These are phyloP conservation scores for Escovopsis sp. DNA, from an alignment of 2,329 filamentous ascomycete species.

Conservation along the genomic window DNA sequence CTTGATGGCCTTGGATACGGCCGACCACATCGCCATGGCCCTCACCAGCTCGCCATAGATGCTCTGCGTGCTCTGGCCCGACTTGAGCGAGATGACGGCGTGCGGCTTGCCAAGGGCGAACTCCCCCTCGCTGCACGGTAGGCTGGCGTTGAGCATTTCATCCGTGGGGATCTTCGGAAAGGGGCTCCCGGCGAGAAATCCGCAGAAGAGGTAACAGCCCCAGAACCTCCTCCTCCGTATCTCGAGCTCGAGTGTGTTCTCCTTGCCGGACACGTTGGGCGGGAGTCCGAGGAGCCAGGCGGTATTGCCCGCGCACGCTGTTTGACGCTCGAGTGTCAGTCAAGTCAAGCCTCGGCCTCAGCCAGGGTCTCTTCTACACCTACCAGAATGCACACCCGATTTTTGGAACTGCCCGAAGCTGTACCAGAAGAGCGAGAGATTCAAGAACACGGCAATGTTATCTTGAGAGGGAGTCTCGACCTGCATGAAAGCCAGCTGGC, in stretches of 20 bases:
- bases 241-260: background rate
- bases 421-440: slow-evolving; percentile 1
- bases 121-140: background rate
- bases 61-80: slow-evolving; percentile 1
- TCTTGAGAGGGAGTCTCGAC: background rate
- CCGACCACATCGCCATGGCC: background rate
- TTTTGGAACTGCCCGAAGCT: slow-evolving; percentile 1
- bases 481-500: background rate
- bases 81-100: background rate
- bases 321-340: background rate
- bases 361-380: background rate
- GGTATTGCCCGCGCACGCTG: background rate
- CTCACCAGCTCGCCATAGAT: slow-evolving; percentile 1
- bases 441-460: background rate
- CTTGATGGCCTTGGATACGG: background rate
- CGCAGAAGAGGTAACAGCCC: background rate
- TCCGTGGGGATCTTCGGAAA: slow-evolving; percentile 1
- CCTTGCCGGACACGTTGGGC: background rate
- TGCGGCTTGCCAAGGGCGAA: background rate
- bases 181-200: background rate
- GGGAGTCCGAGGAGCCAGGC: background rate
- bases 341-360: too few species aligned
- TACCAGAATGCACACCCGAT: background rate
- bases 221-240: slow-evolving; percentile 1
- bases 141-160: background rate